Evolutionary conservation across 1,284 basidiomycete species (phyloP).

Genomic region (Clitocybe nebularis): DNA sequence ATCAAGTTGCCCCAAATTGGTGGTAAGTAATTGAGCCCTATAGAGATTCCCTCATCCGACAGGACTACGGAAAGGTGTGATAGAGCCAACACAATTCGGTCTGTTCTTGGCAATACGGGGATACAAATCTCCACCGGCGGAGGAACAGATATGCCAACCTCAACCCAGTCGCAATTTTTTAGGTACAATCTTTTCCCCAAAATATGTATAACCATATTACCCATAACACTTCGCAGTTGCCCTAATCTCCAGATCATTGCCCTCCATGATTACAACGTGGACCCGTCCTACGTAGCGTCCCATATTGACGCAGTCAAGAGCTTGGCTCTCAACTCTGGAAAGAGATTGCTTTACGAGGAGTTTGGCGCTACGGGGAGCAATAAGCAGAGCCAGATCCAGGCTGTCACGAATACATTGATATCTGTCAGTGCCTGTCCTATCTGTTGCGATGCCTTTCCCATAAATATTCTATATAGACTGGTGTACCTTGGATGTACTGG

Average conservation of each 20-base stretch:
- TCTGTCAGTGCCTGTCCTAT: conserved; percentile 11
- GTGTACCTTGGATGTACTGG: conserved; percentile 24
- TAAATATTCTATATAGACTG: conserved; percentile 12
- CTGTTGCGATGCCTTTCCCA: neutral
- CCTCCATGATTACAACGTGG: conserved; percentile 26
- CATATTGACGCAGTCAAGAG: conserved; percentile 24
- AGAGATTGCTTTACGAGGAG: conserved; percentile 26
- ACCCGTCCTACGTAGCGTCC: conserved; percentile 24
- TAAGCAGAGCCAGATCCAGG: conserved; percentile 24
- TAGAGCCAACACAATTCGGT: conserved; percentile 20
- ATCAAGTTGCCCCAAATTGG: conserved; percentile 22
- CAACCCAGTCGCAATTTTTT: conserved; percentile 21
- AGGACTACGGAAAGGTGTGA: conserved; percentile 12
- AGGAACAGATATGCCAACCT: conserved; percentile 21
- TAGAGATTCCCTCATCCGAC: neutral
- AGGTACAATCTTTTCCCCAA: conserved; percentile 8
- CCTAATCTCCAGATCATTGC: conserved; percentile 25
- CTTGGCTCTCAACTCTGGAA: conserved; percentile 21
- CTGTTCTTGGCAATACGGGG: conserved; percentile 19
- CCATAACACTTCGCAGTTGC: conserved; percentile 15
- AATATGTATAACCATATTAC: neutral
- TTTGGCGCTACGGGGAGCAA: conserved; percentile 24
- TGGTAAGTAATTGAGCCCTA: conserved; percentile 11
- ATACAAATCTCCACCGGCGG: conserved; percentile 22
- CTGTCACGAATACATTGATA: conserved; percentile 23